Base-by-base conservation (phyloP, 1,139 yeast genomes). In the Kluyveromyces sp. region DNA sequence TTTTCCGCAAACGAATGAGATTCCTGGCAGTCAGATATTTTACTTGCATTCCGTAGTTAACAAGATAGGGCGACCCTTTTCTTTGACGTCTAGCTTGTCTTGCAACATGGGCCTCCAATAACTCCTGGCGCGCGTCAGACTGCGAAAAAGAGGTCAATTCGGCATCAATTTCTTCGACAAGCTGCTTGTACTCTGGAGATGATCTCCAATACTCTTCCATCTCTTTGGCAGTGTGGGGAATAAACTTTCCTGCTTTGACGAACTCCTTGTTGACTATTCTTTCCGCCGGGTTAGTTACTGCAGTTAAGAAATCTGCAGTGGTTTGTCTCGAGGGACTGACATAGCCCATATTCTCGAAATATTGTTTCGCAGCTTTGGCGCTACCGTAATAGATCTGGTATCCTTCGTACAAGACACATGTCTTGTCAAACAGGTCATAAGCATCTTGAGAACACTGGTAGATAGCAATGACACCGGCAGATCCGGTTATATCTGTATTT, bases 381-480 rank as follows among this genome's bases (percentile, higher is more conserved):
- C 75, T 73, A 48, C 95, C 95, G 57, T 71, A 84, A 65, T 62
- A 86, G 45, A 86, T 80, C 63, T 85, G 94, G 55, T 80, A 74
- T 42, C 95, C 95, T 50, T 77, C 81, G 58, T 84, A 84, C 35
- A 86, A 66, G 16, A 86, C 79, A 34, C 78, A 68, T 11, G 82
- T 94, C 51, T 81, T 79, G 64, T 84, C 89, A 56, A 85, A 85
- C 46, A 79, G 64, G 46, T 82, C 78, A 58, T 83, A 85, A 51
- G 84, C 83, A 58, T 77, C 83, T 65, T 83, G 87, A 28, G 87
- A 79, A 53, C 89, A 85, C 67, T 85, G 95, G 63, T 85, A 85
- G 47, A 85, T 80, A 22, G 95, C 87, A 50, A 86, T 83, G 40
- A 83, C 66, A 1, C 87, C 78, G 22, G 89, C 73, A 13, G 77